These are phyloP conservation scores for Bryum argenteum DNA, from an alignment of 225 moss, liverwort and hornwort genomes.

Conservation along the genomic window DNA sequence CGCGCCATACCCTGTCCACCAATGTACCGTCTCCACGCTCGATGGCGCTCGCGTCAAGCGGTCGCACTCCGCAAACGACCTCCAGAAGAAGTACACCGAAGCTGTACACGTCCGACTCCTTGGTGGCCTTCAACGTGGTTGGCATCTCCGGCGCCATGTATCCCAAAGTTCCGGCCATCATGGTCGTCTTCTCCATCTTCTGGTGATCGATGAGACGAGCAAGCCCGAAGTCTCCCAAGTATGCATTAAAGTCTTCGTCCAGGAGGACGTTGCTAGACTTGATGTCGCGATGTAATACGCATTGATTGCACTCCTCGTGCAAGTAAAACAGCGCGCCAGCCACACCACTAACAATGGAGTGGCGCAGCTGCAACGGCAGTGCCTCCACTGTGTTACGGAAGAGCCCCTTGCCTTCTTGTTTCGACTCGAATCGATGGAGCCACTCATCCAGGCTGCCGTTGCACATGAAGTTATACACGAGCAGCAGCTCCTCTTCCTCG, in stretches of 20 bases:
- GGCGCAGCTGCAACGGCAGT: constrained; percentile 21
- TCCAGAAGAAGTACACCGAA: too few relatives aligned
- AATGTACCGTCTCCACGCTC: not conserved
- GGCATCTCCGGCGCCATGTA: too few relatives aligned
- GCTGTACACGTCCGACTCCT: too few relatives aligned
- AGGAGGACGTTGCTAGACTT: constrained; percentile 42
- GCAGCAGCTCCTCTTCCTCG: too few relatives aligned
- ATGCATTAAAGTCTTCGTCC: constrained; percentile 41
- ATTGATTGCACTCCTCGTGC: too few relatives aligned
- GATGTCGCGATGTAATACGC: too few relatives aligned
- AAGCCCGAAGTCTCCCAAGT: constrained; percentile 43
- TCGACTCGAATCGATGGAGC: constrained; percentile 21
- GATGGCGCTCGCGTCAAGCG: too few relatives aligned
- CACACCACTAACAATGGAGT: constrained; percentile 26
- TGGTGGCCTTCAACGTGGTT: too few relatives aligned
- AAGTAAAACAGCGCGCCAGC: too few relatives aligned
- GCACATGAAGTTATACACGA: too few relatives aligned
- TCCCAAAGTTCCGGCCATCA: constrained; percentile 36
- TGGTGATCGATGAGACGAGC: constrained; percentile 30
- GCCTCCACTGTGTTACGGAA: not conserved
- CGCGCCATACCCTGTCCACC: constrained; percentile 20
- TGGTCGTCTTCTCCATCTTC: constrained; percentile 34
- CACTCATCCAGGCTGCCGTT: constrained; percentile 65
- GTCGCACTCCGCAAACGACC: too few relatives aligned
- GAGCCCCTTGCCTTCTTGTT: not conserved